A percentile compares a stretch with the other conserved stretches of the same genome.
These are phyloP conservation scores for Raffaelea ambrosiae DNA, from an alignment of 2,329 filamentous ascomycete genomes.

Conservation along the genomic window DNA sequence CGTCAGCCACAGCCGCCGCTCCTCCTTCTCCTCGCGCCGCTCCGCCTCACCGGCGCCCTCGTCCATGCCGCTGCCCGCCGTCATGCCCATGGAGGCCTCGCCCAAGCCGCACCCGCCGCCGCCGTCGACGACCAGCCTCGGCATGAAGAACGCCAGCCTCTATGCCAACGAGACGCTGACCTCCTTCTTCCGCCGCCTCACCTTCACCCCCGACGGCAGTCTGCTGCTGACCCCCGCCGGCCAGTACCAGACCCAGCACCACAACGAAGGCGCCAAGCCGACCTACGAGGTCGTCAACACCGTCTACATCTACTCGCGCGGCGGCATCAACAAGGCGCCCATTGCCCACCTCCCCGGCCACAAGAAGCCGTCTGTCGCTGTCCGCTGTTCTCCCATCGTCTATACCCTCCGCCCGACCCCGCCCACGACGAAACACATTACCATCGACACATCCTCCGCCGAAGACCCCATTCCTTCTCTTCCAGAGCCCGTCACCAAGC, in stretches of 20 bases:
- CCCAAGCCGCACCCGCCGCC: slow-evolving; percentile 60
- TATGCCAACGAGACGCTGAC: slow-evolving; percentile 97
- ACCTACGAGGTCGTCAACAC: slow-evolving; percentile 89
- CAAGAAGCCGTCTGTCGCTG: slow-evolving; percentile 95
- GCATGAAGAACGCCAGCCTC: slow-evolving; percentile 75
- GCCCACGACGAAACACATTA: slow-evolving; percentile 75
- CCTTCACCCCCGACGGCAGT: slow-evolving; percentile 92
- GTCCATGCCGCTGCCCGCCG: slow-evolving; percentile 83
- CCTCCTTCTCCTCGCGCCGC: slow-evolving; percentile 80
- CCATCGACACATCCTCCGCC: slow-evolving; percentile 82
- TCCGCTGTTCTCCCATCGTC: slow-evolving; percentile 84
- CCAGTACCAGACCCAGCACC: slow-evolving; percentile 80
- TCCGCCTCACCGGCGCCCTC: slow-evolving; percentile 92
- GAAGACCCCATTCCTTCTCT: slow-evolving; percentile 78
- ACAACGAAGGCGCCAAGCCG: slow-evolving; percentile 54
- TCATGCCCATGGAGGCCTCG: slow-evolving; percentile 87
- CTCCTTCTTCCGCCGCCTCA: slow-evolving; percentile 89
- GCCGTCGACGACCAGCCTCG: slow-evolving; percentile 34
- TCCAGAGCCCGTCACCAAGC: slow-evolving; percentile 69
- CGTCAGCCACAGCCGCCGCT: slow-evolving; percentile 86
- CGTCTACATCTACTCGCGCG: slow-evolving; percentile 95
- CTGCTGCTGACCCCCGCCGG: slow-evolving; percentile 89
- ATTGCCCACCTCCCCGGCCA: slow-evolving; percentile 92
- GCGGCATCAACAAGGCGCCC: slow-evolving; percentile 92
- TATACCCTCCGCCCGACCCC: slow-evolving; percentile 68